Conservation (phyloP, 805 yeast species). For the Henningerozyma blattae region DNA sequence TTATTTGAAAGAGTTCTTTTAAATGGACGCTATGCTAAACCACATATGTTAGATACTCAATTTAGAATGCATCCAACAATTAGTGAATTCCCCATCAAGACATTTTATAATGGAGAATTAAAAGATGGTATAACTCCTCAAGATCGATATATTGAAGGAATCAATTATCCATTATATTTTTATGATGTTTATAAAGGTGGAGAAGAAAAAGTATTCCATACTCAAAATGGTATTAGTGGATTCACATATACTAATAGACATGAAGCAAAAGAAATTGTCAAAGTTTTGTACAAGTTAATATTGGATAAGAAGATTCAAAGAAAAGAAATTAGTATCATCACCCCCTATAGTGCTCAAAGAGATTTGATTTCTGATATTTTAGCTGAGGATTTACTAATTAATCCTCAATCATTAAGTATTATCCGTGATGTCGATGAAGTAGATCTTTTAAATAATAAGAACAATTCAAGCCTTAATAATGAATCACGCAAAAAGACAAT, state of each 20-base stretch:
- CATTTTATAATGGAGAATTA: constrained; percentile 61
- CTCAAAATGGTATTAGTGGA: constrained; percentile 33
- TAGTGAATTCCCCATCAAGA: constrained; percentile 72
- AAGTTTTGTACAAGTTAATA: constrained; percentile 37
- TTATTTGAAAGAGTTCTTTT: constrained; percentile 54
- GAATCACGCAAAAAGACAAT: constrained; percentile 11
- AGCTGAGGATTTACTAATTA: constrained; percentile 39
- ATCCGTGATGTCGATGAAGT: constrained; percentile 49
- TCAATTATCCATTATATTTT: constrained; percentile 51
- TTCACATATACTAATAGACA: constrained; percentile 45
- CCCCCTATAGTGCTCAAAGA: constrained; percentile 70
- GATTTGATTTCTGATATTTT: constrained; percentile 43
- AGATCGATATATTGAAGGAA: constrained; percentile 29
- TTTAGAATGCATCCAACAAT: constrained; percentile 73
- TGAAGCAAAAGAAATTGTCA: constrained; percentile 39
- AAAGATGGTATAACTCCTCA: constrained; percentile 47
- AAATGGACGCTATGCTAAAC: constrained; percentile 47
- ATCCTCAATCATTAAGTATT: constrained; percentile 38
- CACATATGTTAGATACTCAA: constrained; percentile 59
- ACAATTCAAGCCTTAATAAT: constrained; percentile 2
- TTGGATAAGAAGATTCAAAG: constrained; percentile 40
- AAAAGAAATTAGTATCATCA: constrained; percentile 50
- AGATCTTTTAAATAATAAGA: constrained; percentile 34
- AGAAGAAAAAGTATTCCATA: constrained; percentile 39
- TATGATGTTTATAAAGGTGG: constrained; percentile 37